Conservation (phyloP, 2,329 filamentous ascomycete species). For the Colletotrichum graminicola region DNA sequence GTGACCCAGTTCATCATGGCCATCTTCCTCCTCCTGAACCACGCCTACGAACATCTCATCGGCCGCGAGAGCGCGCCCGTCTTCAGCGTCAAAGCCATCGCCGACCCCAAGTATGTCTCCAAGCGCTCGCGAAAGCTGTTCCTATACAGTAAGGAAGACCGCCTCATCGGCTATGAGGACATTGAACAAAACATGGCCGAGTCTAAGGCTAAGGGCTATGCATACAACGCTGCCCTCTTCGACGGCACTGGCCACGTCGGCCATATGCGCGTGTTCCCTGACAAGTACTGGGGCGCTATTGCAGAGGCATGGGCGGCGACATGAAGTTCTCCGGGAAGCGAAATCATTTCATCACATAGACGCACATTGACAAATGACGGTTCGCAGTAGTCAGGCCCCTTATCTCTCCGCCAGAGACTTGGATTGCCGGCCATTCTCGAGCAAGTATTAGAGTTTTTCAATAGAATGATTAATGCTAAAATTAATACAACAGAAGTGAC, state of each 20-base stretch:
- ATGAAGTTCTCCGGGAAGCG: neutral
- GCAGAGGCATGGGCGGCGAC: constrained; percentile 46
- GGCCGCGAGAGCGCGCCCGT: constrained; percentile 57
- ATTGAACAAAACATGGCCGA: constrained; percentile 66
- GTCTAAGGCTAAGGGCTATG: constrained; percentile 62
- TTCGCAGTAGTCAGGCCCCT: neutral
- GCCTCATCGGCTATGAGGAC: constrained; percentile 67
- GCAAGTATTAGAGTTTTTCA: neutral
- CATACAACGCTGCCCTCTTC: constrained; percentile 64
- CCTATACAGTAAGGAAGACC: constrained; percentile 69
- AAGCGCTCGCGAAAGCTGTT: constrained; percentile 62
- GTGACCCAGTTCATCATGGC: constrained; percentile 63
- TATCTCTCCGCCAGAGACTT: no score
- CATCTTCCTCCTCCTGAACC: constrained; percentile 54
- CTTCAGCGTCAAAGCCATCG: constrained; percentile 26
- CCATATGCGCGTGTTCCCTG: constrained; percentile 68
- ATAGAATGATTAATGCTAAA: neutral
- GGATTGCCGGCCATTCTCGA: no score
- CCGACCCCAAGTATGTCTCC: constrained; percentile 46
- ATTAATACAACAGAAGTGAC: neutral
- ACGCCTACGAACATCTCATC: constrained; percentile 50
- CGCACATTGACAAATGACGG: neutral
- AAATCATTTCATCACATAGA: neutral
- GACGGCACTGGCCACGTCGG: constrained; percentile 71
- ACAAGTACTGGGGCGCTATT: constrained; percentile 68